Conservation (phyloP, 495 filamentous ascomycete genomes). For the Ramalina peruviana region DNA sequence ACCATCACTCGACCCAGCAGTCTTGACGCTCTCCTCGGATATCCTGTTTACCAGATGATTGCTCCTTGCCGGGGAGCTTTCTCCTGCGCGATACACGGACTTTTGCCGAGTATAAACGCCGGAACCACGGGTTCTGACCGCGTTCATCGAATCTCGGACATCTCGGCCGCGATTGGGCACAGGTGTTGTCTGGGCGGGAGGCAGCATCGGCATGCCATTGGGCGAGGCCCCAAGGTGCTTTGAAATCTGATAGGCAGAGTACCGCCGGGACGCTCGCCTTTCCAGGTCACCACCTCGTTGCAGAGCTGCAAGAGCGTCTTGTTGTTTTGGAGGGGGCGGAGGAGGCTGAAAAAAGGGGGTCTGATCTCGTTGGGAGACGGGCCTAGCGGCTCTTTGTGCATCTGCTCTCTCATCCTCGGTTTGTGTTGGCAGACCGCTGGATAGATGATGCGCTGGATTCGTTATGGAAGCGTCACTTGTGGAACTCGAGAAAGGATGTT, state of each 20-base stretch:
- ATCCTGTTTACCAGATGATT: conserved; percentile 41
- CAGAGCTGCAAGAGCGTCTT: conserved; percentile 81
- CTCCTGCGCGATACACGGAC: conserved; percentile 38
- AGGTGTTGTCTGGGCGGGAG: conserved; percentile 65
- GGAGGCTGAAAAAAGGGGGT: conserved; percentile 41
- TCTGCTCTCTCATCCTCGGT: conserved; percentile 38
- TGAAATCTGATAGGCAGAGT: conserved; percentile 89
- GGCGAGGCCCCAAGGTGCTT: conserved; percentile 75
- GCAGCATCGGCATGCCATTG: conserved; percentile 73
- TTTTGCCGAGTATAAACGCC: conserved; percentile 49
- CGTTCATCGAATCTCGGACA: conserved; percentile 80
- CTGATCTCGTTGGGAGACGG: conserved; percentile 17
- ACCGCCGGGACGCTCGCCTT: conserved; percentile 77
- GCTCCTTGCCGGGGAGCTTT: conserved; percentile 47
- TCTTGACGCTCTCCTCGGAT: conserved; percentile 46
- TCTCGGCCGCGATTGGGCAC: conserved; percentile 82
- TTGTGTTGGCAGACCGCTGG: conserved; percentile 52
- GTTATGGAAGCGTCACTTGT: conserved; percentile 41
- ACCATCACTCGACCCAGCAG: conserved; percentile 25
- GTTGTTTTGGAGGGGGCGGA: conserved; percentile 65
- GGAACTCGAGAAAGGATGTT: conserved; percentile 28
- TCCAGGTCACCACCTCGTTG: conserved; percentile 89
- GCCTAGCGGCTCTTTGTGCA: conserved; percentile 24
- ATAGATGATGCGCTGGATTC: conserved; percentile 54
- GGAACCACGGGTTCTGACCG: conserved; percentile 67